These are phyloP conservation scores for Prunus persica DNA, from an alignment of 306 rosid species.

Conservation along the genomic window Prunus_persica_NCBIv2 NC_034011.1:8728001-8728500, in stretches of 20 bases:
- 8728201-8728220: background rate
- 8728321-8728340: background rate
- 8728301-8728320: background rate
- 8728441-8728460: slow-evolving; percentile 2
- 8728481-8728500: background rate
- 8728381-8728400: no score
- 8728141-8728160: background rate
- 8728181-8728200: background rate
- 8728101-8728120: background rate
- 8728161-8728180: background rate
- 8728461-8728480: slow-evolving; percentile 1
- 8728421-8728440: background rate
- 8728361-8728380: background rate
- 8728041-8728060: slow-evolving; percentile 26
- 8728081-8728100: slow-evolving; percentile 11
- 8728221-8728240: background rate
- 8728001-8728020: background rate
- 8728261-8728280: background rate
- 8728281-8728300: background rate
- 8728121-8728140: background rate
- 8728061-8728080: slow-evolving; percentile 24
- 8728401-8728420: background rate
- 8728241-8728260: slow-evolving; percentile 5
- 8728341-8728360: background rate
- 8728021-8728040: background rate